Conservation (phyloP, 1,284 basidiomycete species). For the Sporisorium graminicola region DNA sequence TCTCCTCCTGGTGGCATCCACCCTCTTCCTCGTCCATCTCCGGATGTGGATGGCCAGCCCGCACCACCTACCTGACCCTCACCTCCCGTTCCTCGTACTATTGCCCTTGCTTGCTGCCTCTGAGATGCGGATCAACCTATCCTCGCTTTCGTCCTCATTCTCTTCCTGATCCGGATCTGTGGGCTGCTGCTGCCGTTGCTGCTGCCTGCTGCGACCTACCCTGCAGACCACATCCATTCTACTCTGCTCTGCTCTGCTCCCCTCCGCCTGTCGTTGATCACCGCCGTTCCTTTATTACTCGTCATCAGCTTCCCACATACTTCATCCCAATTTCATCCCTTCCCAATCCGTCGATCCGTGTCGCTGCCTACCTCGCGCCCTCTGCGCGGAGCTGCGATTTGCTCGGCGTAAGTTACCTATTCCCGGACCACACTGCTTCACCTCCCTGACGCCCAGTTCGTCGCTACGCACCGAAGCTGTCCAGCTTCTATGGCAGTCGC, state of each 20-base stretch:
- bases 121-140: neutral
- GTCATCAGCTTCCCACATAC: constrained; percentile 3
- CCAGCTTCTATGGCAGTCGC: neutral
- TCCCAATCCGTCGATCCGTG: constrained; percentile 31
- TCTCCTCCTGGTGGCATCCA: constrained; percentile 11
- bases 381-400: constrained; percentile 17
- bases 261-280: constrained; percentile 4
- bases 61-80: too few relatives aligned
- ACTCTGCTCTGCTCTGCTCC: neutral
- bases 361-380: neutral
- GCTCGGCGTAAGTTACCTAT: constrained; percentile 40
- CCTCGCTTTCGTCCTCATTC: neutral
- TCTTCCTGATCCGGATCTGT: constrained; percentile 24
- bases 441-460: neutral
- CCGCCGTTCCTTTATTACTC: constrained; percentile 7
- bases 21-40: constrained; percentile 17
- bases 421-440: constrained; percentile 9
- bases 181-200: neutral
- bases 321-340: constrained; percentile 1
- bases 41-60: constrained; percentile 38
- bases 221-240: constrained; percentile 2
- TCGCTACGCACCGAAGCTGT: too few relatives aligned
- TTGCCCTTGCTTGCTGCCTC: constrained; percentile 13
- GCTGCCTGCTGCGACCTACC: constrained; percentile 4
- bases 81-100: neutral